Evolutionary conservation across 2,329 filamentous ascomycete species (phyloP).

Genomic region (Scytalidium sp.): DNA sequence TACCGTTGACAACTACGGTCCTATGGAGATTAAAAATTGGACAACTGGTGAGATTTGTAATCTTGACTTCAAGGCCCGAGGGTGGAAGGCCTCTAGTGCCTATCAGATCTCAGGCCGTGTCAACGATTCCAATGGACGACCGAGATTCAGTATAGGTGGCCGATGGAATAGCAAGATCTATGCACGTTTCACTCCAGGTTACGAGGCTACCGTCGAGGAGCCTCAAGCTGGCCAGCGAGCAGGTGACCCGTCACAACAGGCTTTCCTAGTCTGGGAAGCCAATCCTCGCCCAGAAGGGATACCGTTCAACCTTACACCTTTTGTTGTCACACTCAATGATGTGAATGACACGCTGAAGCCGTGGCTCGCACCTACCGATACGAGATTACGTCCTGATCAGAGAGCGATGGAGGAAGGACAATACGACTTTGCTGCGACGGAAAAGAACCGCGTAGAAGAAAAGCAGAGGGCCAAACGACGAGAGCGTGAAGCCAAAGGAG

Average conservation of each 20-base stretch:
- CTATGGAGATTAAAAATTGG: slow-evolving; percentile 97
- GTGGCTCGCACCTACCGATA: slow-evolving; percentile 87
- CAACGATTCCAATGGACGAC: slow-evolving; percentile 72
- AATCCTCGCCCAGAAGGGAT: slow-evolving; percentile 77
- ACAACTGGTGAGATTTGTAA: slow-evolving; percentile 88
- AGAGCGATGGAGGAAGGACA: slow-evolving; percentile 98
- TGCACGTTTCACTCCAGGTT: slow-evolving; percentile 87
- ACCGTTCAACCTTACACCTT: slow-evolving; percentile 96
- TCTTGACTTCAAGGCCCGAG: slow-evolving; percentile 90
- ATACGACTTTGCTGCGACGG: slow-evolving; percentile 87
- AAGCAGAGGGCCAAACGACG: slow-evolving; percentile 77
- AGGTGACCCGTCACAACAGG: too few relatives aligned
- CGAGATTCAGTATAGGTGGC: slow-evolving; percentile 86
- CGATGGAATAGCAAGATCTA: slow-evolving; percentile 98
- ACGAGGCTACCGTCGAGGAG: slow-evolving; percentile 70
- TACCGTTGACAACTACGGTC: slow-evolving; percentile 94
- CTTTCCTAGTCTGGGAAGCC: slow-evolving; percentile 91
- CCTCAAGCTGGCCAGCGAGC: slow-evolving; percentile 46
- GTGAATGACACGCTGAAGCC: slow-evolving; percentile 77
- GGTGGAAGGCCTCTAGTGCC: slow-evolving; percentile 92
- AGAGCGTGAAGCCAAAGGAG: slow-evolving; percentile 70
- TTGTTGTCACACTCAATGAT: slow-evolving; percentile 91
- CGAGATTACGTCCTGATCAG: slow-evolving; percentile 88
- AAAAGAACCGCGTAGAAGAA: slow-evolving; percentile 94
- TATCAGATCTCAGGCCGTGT: slow-evolving; percentile 88